These are phyloP conservation scores for Cymbopogon citratus DNA, from an alignment of 176 grass and related monocot genomes.

Conservation along the genomic window DNA sequence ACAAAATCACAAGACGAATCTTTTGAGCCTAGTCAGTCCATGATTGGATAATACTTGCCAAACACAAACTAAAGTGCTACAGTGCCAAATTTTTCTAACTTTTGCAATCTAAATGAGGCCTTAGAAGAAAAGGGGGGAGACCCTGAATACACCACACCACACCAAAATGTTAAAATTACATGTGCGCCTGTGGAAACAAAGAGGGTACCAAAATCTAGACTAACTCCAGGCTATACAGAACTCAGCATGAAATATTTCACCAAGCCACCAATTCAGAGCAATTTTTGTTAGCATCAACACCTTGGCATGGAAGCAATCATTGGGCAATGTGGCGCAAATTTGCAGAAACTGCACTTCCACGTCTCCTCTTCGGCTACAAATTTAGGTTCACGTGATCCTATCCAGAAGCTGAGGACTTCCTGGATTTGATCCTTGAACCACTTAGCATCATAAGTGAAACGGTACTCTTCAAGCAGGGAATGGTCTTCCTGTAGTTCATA, in stretches of 20 bases:
- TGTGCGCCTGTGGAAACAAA: too few species aligned
- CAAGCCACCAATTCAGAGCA: background rate
- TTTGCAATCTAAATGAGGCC: too few species aligned
- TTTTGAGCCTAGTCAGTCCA: too few species aligned
- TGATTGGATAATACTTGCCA: too few species aligned
- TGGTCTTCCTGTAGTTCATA: slow-evolving; percentile 78
- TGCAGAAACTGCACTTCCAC: slow-evolving; percentile 71
- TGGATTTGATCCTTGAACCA: slow-evolving; percentile 65
- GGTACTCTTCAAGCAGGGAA: slow-evolving; percentile 64
- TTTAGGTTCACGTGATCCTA: slow-evolving; percentile 43
- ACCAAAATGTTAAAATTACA: too few species aligned
- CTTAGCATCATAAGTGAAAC: slow-evolving; percentile 52
- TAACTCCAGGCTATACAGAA: too few species aligned
- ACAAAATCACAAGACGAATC: too few species aligned
- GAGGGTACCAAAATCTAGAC: too few species aligned
- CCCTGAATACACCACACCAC: too few species aligned
- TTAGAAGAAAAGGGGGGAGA: too few species aligned
- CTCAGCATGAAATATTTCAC: background rate
- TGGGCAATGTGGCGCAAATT: slow-evolving; percentile 50
- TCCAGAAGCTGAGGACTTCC: slow-evolving; percentile 52
- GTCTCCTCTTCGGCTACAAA: slow-evolving; percentile 58
- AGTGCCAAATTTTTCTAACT: too few species aligned
- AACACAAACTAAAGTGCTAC: too few species aligned
- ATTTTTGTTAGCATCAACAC: background rate
- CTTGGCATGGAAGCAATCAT: slow-evolving; percentile 22